A percentile compares a stretch with the other conserved stretches of the same genome.
phyloP scores from a whole-genome alignment of 1,284 basidiomycete genomes.

The Xerocomus minutiporus region DNA sequence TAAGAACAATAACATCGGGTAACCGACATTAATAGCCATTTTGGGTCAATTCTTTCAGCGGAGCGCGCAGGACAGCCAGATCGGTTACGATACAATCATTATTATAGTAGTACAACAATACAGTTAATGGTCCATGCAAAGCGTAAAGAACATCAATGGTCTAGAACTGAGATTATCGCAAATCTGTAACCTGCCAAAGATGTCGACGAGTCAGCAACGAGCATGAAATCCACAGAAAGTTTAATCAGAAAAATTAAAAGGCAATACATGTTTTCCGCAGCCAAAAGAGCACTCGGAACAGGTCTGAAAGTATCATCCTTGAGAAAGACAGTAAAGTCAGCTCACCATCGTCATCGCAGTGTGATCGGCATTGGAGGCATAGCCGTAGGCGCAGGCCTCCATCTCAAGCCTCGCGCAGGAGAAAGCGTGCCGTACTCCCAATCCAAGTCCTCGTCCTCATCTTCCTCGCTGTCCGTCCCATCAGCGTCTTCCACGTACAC shows the following conservation, averaged over 20 bases:
- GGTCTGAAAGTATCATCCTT: slow-evolving; percentile 40
- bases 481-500: slow-evolving; percentile 72
- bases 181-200: slow-evolving; percentile 5
- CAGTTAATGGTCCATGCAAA: slow-evolving; percentile 16
- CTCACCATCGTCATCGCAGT: slow-evolving; percentile 30
- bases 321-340: background rate
- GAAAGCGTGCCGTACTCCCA: slow-evolving; percentile 63
- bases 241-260: slow-evolving; percentile 23
- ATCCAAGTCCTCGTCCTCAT: slow-evolving; percentile 40
- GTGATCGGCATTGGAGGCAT: slow-evolving; percentile 48
- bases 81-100: background rate
- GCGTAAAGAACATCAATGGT: background rate
- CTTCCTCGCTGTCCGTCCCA: slow-evolving; percentile 32
- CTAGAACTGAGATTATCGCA: background rate
- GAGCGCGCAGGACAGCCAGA: background rate
- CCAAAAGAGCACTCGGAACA: slow-evolving; percentile 34
- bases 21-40: slow-evolving; percentile 8
- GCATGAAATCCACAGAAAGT: slow-evolving; percentile 1
- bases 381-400: slow-evolving; percentile 52
- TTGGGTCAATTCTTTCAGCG: slow-evolving; percentile 3
- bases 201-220: slow-evolving; percentile 1
- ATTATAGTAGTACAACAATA: slow-evolving; percentile 4
- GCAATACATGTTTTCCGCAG: slow-evolving; percentile 34
- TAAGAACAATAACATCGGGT: slow-evolving; percentile 28
- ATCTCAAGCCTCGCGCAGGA: slow-evolving; percentile 43